Evolutionary conservation across 805 yeast species (phyloP).

Genomic region (Yarrowia deformans): DNA sequence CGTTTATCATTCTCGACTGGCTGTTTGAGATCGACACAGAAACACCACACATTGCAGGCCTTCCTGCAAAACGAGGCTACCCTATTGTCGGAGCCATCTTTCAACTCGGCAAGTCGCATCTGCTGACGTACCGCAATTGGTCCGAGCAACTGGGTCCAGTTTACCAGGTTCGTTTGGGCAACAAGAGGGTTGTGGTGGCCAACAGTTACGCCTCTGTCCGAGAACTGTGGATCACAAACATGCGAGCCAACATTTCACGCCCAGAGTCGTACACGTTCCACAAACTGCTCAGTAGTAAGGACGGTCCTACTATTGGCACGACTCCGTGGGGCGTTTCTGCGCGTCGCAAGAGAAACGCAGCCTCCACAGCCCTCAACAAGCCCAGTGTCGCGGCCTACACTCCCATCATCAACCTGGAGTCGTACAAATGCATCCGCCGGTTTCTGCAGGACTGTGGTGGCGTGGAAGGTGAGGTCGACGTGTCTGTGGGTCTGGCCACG

Average conservation of each 20-base stretch:
- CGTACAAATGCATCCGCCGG: constrained; percentile 49
- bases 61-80: constrained; percentile 56
- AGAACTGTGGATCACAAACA: constrained; percentile 60
- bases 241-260: constrained; percentile 67
- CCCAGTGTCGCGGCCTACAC: constrained; percentile 52
- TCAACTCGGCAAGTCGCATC: constrained; percentile 59
- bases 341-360: constrained; percentile 51
- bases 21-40: constrained; percentile 41
- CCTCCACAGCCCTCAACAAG: constrained; percentile 53
- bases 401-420: constrained; percentile 51
- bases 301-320: constrained; percentile 55
- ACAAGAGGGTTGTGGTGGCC: constrained; percentile 65
- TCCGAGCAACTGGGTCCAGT: constrained; percentile 54
- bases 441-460: constrained; percentile 43
- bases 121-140: constrained; percentile 59
- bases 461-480: constrained; percentile 45
- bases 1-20: constrained; percentile 40
- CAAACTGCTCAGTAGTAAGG: constrained; percentile 58
- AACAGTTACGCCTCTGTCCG: constrained; percentile 65
- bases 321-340: constrained; percentile 56
- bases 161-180: constrained; percentile 71
- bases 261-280: constrained; percentile 75
- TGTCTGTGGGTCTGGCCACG: constrained; percentile 50
- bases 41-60: constrained; percentile 45
- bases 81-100: constrained; percentile 63